Evolutionary conservation across 148 eudicot genomes (phyloP), one percentile per base, ranked within the genome.

Genomic region (Silene uniflora): DNA sequence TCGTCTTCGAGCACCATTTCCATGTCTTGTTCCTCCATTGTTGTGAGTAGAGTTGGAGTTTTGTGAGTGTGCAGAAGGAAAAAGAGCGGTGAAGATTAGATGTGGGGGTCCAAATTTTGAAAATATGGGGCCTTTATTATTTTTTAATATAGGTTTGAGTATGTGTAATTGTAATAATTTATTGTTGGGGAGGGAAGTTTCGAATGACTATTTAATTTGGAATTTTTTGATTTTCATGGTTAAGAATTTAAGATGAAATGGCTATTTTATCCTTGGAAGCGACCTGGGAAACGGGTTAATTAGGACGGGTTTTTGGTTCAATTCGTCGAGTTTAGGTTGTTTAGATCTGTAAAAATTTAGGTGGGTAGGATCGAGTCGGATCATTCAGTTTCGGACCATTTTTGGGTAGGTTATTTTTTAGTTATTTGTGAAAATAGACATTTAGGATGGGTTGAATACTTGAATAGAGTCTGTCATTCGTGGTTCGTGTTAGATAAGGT

Each of bases 1-100:
- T 58, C 35, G 49, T 73, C 42, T 76, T 84, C 52, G 72, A 79
- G n/a, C 12, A 18, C 79, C 64, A 77, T 69, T 55, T 81, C 80
- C 62, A 76, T 83, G 23, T 81, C 92, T 69, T 81, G 88, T 72
- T 80, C 88, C 9, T 81, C 90, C 89, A 85, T 89, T 69, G 62
- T 27, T 19, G 18, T 74, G 32, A 42, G 0, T 13, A 61, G 70
- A 7, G 44, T 4, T 49, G 69, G 65, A 14, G 55, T 47, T 69
- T 69, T 69, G 56, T 56, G 59, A 23, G 32, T 27, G 12, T 32
- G 35, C 5, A 32, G 35, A 32, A 32, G 35, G 72, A 71, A 69
- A 18, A 66, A 25, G 67, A 52, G 3, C 13, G 27, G 11, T 10
- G 60, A 70, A 39, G 44, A 39, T 21, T 3, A n/a, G 24, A 70